These are phyloP conservation scores for Podaxis carcinomalis DNA, from an alignment of 768 basidiomycete species.

Conservation along the genomic window DNA sequence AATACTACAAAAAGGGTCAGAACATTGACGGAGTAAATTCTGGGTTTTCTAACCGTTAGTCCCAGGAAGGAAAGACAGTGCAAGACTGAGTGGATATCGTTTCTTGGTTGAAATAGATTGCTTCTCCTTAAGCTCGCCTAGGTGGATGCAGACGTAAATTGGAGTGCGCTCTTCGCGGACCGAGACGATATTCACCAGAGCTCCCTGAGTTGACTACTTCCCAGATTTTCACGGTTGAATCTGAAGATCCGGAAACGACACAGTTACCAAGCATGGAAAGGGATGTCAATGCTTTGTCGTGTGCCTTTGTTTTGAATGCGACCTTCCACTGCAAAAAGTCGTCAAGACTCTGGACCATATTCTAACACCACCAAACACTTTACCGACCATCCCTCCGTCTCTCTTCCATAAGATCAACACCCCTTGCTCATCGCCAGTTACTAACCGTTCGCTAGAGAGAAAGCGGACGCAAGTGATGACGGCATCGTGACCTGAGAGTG, in stretches of 20 bases:
- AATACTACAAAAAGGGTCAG: conserved; percentile 33
- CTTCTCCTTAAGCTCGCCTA: conserved; percentile 35
- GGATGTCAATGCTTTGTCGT: conserved; percentile 66
- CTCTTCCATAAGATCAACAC: conserved; percentile 58
- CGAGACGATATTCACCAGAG: conserved; percentile 21
- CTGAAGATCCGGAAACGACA: conserved; percentile 79
- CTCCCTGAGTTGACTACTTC: conserved; percentile 26
- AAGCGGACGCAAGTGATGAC: conserved; percentile 78
- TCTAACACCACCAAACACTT: background rate
- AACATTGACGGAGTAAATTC: conserved; percentile 10
- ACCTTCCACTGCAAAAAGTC: conserved; percentile 52
- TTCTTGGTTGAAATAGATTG: conserved; percentile 65
- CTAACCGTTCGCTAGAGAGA: conserved; percentile 42
- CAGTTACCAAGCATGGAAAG: conserved; percentile 46
- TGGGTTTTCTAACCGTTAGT: conserved; percentile 47
- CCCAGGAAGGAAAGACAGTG: conserved; percentile 58
- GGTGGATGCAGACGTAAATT: conserved; percentile 4
- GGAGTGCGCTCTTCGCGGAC: background rate
- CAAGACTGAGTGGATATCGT: conserved; percentile 72
- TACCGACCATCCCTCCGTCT: conserved; percentile 31
- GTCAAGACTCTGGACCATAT: conserved; percentile 11
- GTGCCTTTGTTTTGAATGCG: conserved; percentile 46
- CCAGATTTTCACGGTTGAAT: conserved; percentile 79
- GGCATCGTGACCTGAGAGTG: conserved; percentile 72
- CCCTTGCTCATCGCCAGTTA: conserved; percentile 79